Percentiles rank a stretch among this genome's conserved stretches.
phyloP scores from a whole-genome alignment of 805 yeast genomes.

The Candida orba region DNA sequence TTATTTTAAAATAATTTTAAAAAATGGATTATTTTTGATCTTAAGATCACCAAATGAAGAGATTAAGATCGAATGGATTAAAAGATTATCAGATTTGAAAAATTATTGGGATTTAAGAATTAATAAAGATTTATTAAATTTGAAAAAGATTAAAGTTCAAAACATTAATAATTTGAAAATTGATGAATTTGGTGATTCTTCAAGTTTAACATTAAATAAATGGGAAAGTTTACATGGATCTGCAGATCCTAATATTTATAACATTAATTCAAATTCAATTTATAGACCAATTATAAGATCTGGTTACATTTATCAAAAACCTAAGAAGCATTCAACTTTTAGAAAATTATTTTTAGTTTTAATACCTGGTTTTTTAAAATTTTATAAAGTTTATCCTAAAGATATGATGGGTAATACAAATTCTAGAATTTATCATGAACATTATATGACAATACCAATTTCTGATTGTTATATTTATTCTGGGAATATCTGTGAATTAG shows the following conservation, averaged over 20 bases:
- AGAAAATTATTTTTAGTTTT: constrained; percentile 52
- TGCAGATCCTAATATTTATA: constrained; percentile 47
- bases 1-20: constrained; percentile 44
- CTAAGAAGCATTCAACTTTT: constrained; percentile 63
- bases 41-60: constrained; percentile 47
- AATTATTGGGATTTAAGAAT: constrained; percentile 54
- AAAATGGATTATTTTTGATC: constrained; percentile 38
- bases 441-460: constrained; percentile 54
- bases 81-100: constrained; percentile 34
- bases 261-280: constrained; percentile 51
- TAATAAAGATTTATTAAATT: constrained; percentile 32
- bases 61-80: constrained; percentile 63
- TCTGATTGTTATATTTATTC: constrained; percentile 69
- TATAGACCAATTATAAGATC: constrained; percentile 52
- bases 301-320: constrained; percentile 66
- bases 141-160: constrained; percentile 30
- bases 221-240: constrained; percentile 48
- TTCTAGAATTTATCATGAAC: constrained; percentile 43
- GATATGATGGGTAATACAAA: constrained; percentile 37
- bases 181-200: constrained; percentile 49
- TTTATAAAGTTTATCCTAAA: constrained; percentile 48
- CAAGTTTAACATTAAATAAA: constrained; percentile 33
- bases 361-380: constrained; percentile 59
- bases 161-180: constrained; percentile 44
- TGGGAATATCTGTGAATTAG: constrained; percentile 52